Conservation (phyloP, 2,329 filamentous ascomycete species). For the Ophiostoma himal-ulmi region DNA sequence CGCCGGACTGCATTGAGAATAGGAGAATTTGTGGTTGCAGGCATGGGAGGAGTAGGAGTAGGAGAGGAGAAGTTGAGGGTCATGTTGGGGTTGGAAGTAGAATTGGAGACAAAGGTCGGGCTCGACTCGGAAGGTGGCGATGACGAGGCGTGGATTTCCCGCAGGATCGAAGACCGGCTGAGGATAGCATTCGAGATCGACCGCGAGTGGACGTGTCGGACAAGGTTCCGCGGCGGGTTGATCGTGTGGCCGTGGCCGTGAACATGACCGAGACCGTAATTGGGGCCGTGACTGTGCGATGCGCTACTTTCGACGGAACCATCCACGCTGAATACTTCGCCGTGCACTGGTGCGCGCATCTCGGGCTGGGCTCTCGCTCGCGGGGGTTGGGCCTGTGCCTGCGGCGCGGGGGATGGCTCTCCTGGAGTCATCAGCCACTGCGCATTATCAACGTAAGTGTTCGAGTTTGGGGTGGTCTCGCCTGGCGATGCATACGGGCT, state of each 20-base stretch:
- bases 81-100: neutral
- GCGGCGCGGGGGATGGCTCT: conserved; percentile 4
- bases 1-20: conserved; percentile 40
- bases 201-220: conserved; percentile 41
- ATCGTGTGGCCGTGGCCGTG: conserved; percentile 10
- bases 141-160: conserved; percentile 33
- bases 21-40: conserved; percentile 28
- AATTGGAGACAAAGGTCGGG: neutral
- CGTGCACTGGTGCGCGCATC: conserved; percentile 25
- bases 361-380: conserved; percentile 19
- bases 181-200: conserved; percentile 44
- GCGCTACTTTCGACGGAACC: conserved; percentile 24
- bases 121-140: conserved; percentile 32
- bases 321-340: conserved; percentile 31
- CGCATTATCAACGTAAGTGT: conserved; percentile 23
- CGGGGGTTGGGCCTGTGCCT: neutral
- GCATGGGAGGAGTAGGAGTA: neutral
- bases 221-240: conserved; percentile 23
- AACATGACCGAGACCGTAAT: neutral
- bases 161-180: conserved; percentile 35
- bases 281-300: neutral
- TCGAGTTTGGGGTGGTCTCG: conserved; percentile 27
- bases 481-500: conserved; percentile 52
- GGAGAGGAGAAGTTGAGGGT: neutral
- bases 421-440: conserved; percentile 26